These are phyloP conservation scores for Ophiostoma perfectum DNA, from an alignment of 2,329 filamentous ascomycete genomes.

Conservation along the genomic window DNA sequence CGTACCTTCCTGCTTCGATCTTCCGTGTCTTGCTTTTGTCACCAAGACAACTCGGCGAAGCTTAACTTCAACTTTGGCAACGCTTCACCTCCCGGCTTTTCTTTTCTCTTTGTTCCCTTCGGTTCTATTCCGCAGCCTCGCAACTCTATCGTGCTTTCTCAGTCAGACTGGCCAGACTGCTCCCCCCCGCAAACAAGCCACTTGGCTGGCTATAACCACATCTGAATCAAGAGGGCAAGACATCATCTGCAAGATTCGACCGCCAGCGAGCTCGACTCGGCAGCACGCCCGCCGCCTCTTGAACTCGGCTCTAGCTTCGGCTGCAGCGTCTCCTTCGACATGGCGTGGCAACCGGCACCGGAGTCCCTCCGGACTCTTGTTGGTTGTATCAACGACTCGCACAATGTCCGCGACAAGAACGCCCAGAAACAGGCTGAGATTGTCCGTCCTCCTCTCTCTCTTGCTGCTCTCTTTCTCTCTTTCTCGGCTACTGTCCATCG, in stretches of 20 bases:
- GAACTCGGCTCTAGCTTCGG: no score
- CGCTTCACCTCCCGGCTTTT: background rate
- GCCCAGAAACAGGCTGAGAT: conserved; percentile 85
- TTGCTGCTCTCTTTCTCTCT: background rate
- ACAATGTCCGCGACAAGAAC: conserved; percentile 73
- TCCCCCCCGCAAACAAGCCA: no score
- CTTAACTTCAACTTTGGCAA: conserved; percentile 3
- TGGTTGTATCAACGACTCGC: conserved; percentile 82
- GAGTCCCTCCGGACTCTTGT: conserved; percentile 86
- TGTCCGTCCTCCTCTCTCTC: conserved; percentile 49
- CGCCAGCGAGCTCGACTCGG: no score
- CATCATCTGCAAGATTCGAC: no score
- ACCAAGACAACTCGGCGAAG: conserved; percentile 7
- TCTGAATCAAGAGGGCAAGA: no score
- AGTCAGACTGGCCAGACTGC: no score
- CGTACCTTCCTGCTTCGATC: background rate
- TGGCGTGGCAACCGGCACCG: conserved; percentile 89
- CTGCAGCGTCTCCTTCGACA: conserved; percentile 35
- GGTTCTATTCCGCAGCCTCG: background rate
- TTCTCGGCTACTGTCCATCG: no score
- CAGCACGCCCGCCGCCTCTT: no score
- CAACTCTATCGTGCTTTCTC: background rate
- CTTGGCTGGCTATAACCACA: no score
- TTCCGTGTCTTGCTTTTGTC: background rate
- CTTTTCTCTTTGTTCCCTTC: background rate